Base-by-base conservation (phyloP, 768 basidiomycete species). In the Lyophyllum shimeji region DNA sequence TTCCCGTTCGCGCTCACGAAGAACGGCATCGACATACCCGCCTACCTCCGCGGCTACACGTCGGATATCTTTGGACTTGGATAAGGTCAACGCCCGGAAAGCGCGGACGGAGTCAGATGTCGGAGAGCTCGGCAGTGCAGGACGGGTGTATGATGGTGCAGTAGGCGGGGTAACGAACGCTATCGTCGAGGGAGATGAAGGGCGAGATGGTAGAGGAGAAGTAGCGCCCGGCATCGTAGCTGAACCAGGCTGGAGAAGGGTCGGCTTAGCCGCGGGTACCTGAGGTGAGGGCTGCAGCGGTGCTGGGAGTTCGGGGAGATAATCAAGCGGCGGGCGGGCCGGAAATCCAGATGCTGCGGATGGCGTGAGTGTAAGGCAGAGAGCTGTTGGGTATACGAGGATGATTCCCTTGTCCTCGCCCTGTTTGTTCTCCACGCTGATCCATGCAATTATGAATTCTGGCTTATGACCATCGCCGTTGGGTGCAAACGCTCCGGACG, bases 381-480 rank as follows among this genome's bases (percentile, higher is more conserved):
- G 79, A 1, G 74, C 69, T 1, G 79, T 69, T 1, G 91, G 90
- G 75, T 90, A 93, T 58, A 92, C 83, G 47, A 88, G 74, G n/a
- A 80, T 74, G 27, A 89, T 72, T 0, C 90, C 90, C 62, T 90
- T 91, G 60, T 90, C 88, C 66, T 92, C 90, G 29, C 87, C 89
- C 60, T 87, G 89, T 58, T 81, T 85, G 63, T 89, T 89, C 68
- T 90, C 82, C 18, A 92, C 86, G 29, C 78, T 80, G 34, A 91
- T 76, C 85, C 86, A 92, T 3, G 82, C 87, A 50, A 92, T 83
- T 44, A 90, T 69, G 66, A 83, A 64, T 37, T 47, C 48, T 29
- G 57, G 46, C 20, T 45, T 49, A 39, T 51, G 52, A 37, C 58
- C 25, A 49, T 43, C 46, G 25, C 49, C 49, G 15, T 43, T 52